phyloP scores from a whole-genome alignment of 2,329 filamentous ascomycete species.

The Colletotrichum caudatum region DNA sequence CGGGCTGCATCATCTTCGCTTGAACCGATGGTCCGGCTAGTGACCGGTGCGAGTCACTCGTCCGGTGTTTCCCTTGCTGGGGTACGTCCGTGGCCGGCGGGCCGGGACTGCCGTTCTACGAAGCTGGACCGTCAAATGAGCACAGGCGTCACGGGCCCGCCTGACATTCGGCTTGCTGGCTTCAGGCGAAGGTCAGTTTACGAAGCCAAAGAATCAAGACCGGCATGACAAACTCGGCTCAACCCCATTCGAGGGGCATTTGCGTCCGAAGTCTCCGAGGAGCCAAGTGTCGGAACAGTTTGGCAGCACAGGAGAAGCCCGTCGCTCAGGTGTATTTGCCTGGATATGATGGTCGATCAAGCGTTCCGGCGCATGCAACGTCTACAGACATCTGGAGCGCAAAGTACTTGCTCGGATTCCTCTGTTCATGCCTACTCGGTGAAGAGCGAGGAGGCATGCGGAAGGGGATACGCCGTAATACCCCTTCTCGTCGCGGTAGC shows the following conservation, averaged over 20 bases:
- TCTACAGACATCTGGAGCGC: background rate
- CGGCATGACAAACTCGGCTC: background rate
- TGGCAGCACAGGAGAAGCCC: background rate
- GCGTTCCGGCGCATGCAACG: background rate
- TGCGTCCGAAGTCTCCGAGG: background rate
- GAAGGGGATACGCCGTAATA: background rate
- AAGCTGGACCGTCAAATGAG: background rate
- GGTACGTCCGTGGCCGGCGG: background rate
- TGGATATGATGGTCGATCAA: background rate
- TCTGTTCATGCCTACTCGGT: too few relatives aligned
- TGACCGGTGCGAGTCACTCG: background rate
- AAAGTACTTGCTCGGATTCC: background rate
- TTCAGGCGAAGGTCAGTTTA: background rate
- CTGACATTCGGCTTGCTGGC: background rate
- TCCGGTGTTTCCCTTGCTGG: background rate
- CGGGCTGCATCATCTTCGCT: background rate
- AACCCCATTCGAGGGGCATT: background rate
- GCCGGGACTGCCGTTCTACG: background rate
- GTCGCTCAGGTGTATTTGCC: background rate
- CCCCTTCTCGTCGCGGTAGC: background rate
- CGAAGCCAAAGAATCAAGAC: background rate
- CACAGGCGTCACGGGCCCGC: background rate
- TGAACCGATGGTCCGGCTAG: background rate
- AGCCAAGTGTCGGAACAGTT: background rate
- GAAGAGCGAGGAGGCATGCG: background rate